A percentile compares a stretch with the other conserved stretches of the same genome.
phyloP scores from a whole-genome alignment of 2,329 filamentous ascomycete genomes.

The Pseudogymnoascus sp. region DNA sequence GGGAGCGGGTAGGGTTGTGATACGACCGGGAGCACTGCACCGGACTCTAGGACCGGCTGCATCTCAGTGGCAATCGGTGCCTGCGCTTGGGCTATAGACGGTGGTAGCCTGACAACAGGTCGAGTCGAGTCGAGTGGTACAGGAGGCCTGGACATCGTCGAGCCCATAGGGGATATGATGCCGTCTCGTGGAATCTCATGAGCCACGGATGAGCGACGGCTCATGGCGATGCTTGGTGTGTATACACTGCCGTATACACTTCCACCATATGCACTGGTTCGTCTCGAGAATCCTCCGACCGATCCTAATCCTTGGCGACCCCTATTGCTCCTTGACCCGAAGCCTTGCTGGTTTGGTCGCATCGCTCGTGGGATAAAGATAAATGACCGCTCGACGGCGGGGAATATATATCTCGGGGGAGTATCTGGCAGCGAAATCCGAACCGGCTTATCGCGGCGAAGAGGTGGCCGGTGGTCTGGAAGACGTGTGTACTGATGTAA shows the following conservation, averaged over 20 bases:
- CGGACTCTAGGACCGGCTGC: not conserved
- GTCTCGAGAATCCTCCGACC: constrained; percentile 60
- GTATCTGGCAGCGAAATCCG: constrained; percentile 80
- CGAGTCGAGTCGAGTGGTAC: constrained; percentile 52
- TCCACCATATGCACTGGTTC: constrained; percentile 72
- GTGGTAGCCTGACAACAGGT: constrained; percentile 77
- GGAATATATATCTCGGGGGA: constrained; percentile 80
- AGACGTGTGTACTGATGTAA: constrained; percentile 89
- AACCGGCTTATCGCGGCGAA: constrained; percentile 92
- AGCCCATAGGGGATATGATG: constrained; percentile 72
- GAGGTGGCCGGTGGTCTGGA: constrained; percentile 85
- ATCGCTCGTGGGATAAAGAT: constrained; percentile 95
- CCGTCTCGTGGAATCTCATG: constrained; percentile 61
- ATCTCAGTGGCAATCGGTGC: constrained; percentile 25
- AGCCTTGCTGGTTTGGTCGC: constrained; percentile 81
- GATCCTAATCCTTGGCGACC: constrained; percentile 63
- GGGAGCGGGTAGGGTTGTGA: constrained; percentile 50
- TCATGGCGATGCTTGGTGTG: constrained; percentile 79
- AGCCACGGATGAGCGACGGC: constrained; percentile 72
- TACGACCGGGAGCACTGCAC: constrained; percentile 1
- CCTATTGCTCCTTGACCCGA: constrained; percentile 58
- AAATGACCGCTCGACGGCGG: constrained; percentile 82
- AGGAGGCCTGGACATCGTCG: constrained; percentile 61
- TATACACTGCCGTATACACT: constrained; percentile 69
- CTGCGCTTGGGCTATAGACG: constrained; percentile 30